These are phyloP conservation scores for Cryoendolithus antarcticus DNA, from an alignment of 2,329 filamentous ascomycete species.

Conservation along the genomic window DNA sequence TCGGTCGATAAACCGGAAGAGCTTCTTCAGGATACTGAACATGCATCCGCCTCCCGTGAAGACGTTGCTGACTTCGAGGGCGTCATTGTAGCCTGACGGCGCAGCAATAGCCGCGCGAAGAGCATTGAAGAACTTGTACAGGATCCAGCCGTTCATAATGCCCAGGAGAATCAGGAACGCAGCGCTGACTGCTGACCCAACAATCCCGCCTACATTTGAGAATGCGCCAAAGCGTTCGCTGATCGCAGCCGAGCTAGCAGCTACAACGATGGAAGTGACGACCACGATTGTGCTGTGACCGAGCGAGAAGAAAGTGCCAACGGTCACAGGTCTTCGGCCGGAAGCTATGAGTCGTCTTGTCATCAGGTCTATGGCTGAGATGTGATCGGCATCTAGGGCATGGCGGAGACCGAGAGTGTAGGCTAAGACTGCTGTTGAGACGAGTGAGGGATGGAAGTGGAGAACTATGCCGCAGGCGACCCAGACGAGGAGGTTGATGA, in stretches of 20 bases:
- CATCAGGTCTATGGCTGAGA: slow-evolving; percentile 86
- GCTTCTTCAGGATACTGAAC: slow-evolving; percentile 54
- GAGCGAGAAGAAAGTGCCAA: slow-evolving; percentile 87
- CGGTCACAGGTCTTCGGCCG: slow-evolving; percentile 75
- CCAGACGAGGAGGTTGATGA: slow-evolving; percentile 47
- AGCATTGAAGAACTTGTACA: slow-evolving; percentile 62
- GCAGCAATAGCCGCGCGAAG: slow-evolving; percentile 49
- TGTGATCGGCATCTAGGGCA: slow-evolving; percentile 95
- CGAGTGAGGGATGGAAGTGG: slow-evolving; percentile 39
- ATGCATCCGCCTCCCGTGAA: slow-evolving; percentile 69
- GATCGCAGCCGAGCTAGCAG: slow-evolving; percentile 76
- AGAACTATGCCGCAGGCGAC: slow-evolving; percentile 45
- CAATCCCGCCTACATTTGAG: slow-evolving; percentile 67
- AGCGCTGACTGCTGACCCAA: slow-evolving; percentile 79
- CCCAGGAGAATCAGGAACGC: slow-evolving; percentile 73
- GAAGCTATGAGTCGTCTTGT: slow-evolving; percentile 77
- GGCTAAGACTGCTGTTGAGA: slow-evolving; percentile 69
- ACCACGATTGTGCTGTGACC: slow-evolving; percentile 92
- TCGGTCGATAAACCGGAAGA: slow-evolving; percentile 61
- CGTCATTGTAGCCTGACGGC: slow-evolving; percentile 23
- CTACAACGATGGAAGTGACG: slow-evolving; percentile 80
- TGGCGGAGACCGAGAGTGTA: slow-evolving; percentile 85
- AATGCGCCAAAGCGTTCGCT: slow-evolving; percentile 72
- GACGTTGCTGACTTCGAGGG: slow-evolving; percentile 30
- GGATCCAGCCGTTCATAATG: slow-evolving; percentile 71